phyloP scores from a whole-genome alignment of 352 stramenopile genomes.

The Pythium apleroticum region DNA sequence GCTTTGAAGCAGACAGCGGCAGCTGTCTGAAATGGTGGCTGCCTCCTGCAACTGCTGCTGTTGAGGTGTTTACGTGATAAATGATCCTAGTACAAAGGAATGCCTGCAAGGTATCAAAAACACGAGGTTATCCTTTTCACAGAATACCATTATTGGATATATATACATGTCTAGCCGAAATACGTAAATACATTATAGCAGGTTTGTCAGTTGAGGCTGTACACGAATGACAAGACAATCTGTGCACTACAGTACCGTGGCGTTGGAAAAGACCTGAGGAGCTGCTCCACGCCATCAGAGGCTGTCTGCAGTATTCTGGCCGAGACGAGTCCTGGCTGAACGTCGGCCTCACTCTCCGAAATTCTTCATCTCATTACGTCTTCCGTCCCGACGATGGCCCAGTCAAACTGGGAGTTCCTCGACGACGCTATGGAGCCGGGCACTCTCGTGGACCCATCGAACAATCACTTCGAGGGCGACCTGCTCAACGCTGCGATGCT shows the following conservation, averaged over 20 bases:
- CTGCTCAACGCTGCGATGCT: background rate
- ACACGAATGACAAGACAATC: too few species aligned
- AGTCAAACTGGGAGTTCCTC: background rate
- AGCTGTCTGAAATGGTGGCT: background rate
- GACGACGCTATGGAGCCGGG: background rate
- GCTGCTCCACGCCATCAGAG: too few species aligned
- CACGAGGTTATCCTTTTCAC: too few species aligned
- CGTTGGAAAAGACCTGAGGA: too few species aligned
- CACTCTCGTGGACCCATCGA: background rate
- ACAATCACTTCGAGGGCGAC: background rate
- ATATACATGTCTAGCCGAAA: too few species aligned
- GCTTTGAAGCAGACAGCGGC: background rate
- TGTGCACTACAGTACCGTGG: background rate
- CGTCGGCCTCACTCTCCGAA: background rate
- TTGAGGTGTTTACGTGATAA: background rate
- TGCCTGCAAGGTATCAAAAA: too few species aligned
- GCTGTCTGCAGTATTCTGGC: too few species aligned
- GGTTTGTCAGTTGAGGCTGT: too few species aligned
- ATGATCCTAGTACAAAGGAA: too few species aligned
- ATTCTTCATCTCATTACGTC: background rate
- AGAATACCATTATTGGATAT: too few species aligned
- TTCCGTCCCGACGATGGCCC: background rate
- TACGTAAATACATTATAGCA: too few species aligned
- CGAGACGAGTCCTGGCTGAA: too few species aligned
- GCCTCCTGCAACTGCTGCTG: background rate